A percentile compares a stretch with the other conserved stretches of the same genome.
Evolutionary conservation across 257 asterid genomes (phyloP).

Genomic region (Sherardia arvensis): DNA sequence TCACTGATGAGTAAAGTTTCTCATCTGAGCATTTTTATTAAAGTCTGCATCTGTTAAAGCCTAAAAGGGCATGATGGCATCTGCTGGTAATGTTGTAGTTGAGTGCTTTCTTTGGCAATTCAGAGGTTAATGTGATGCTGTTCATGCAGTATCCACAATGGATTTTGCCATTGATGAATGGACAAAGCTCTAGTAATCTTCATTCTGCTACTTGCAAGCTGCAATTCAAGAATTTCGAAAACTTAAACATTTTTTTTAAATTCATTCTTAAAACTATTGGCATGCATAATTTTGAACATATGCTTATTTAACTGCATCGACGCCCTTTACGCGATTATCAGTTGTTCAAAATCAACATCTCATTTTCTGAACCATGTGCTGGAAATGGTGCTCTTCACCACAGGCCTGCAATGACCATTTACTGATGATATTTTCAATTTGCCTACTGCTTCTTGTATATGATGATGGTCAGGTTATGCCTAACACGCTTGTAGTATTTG

Average conservation of each 20-base stretch:
- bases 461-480: too few species aligned
- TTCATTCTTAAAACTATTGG: too few species aligned
- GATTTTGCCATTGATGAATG: too few species aligned
- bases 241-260: too few species aligned
- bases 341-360: slow-evolving; percentile 49
- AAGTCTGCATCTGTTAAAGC: not conserved
- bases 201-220: too few species aligned
- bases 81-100: slow-evolving; percentile 24
- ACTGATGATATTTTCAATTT: not conserved
- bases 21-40: too few species aligned
- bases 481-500: slow-evolving; percentile 37
- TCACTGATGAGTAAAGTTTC: too few species aligned
- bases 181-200: too few species aligned
- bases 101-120: slow-evolving; percentile 20
- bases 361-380: slow-evolving; percentile 66
- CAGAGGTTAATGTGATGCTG: slow-evolving; percentile 14
- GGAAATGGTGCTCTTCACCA: slow-evolving; percentile 52
- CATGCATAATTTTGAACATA: too few species aligned
- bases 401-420: slow-evolving; percentile 60
- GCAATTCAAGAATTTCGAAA: too few species aligned
- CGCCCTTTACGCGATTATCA: slow-evolving; percentile 56
- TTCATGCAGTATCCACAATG: slow-evolving; percentile 63
- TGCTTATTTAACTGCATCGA: too few species aligned
- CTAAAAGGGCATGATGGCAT: slow-evolving; percentile 13
- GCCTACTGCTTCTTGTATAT: slow-evolving; percentile 70